Conservation (phyloP, 306 rosid species). For the Malus asiatica region DNA sequence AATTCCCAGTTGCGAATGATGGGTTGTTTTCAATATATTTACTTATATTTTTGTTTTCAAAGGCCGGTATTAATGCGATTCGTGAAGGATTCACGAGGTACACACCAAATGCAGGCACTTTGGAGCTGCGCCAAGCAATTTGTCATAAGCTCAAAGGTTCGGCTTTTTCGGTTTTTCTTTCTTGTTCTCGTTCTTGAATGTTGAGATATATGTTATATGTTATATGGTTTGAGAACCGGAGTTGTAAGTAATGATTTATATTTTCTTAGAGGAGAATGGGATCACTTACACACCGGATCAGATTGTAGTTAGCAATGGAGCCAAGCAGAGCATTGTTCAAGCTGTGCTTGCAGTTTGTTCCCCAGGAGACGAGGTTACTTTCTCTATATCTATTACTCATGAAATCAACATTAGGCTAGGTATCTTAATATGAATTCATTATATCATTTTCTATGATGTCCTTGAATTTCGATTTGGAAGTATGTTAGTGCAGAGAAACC, state of each 20-base stretch:
- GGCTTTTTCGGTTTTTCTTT: background rate
- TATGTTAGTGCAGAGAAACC: background rate
- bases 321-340: conserved; percentile 80
- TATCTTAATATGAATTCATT: background rate
- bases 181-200: background rate
- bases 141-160: conserved; percentile 80
- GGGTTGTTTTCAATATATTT: background rate
- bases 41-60: background rate
- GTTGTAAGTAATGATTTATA: conserved; percentile 8
- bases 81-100: conserved; percentile 81
- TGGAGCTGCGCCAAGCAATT: conserved; percentile 81
- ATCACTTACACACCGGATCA: conserved; percentile 71
- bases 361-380: conserved; percentile 76
- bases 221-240: background rate
- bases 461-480: background rate
- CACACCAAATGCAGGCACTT: conserved; percentile 71
- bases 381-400: background rate
- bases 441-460: background rate
- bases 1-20: background rate
- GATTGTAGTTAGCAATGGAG: conserved; percentile 86
- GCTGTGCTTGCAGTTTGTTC: conserved; percentile 84
- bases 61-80: conserved; percentile 93
- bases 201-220: background rate
- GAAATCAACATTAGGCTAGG: background rate
- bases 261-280: conserved; percentile 76